A percentile compares a stretch with the other conserved stretches of the same genome.
Evolutionary conservation across 2,329 filamentous ascomycete genomes (phyloP).

Genomic region (Penicillium sp.): DNA sequence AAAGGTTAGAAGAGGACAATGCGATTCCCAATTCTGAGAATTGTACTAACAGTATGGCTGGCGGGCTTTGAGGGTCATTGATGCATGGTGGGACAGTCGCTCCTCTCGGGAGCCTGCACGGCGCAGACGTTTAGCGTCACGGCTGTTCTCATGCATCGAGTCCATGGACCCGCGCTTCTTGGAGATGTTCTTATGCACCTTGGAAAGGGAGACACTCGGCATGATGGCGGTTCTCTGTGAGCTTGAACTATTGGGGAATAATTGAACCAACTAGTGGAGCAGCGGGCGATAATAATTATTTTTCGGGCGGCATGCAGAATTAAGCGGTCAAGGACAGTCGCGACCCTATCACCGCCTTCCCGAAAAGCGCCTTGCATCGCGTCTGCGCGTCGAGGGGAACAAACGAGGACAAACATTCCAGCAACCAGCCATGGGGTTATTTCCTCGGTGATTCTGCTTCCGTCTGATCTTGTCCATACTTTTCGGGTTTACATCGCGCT

Average conservation of each 20-base stretch:
- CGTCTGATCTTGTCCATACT: constrained; percentile 16
- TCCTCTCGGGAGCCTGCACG: constrained; percentile 81
- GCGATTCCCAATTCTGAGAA: not conserved
- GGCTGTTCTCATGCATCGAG: constrained; percentile 83
- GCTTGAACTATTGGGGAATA: not conserved
- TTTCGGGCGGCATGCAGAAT: constrained; percentile 41
- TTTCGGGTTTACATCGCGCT: constrained; percentile 16
- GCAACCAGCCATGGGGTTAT: constrained; percentile 32
- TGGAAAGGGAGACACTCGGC: constrained; percentile 73
- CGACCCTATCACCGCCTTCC: constrained; percentile 27
- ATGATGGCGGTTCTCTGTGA: constrained; percentile 55
- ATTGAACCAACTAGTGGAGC: constrained; percentile 8
- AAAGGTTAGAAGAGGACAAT: not conserved
- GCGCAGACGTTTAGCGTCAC: constrained; percentile 82
- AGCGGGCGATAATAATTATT: constrained; percentile 33
- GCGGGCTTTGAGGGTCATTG: constrained; percentile 75
- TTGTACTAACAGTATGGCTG: constrained; percentile 68
- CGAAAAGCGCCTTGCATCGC: constrained; percentile 33
- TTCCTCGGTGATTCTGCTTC: constrained; percentile 22
- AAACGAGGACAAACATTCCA: constrained; percentile 43
- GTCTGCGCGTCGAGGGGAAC: constrained; percentile 41
- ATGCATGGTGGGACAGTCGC: constrained; percentile 74
- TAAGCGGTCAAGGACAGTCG: constrained; percentile 36
- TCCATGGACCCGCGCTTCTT: constrained; percentile 83
- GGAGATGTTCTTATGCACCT: constrained; percentile 85